A percentile compares a stretch with the other conserved stretches of the same genome.
These are phyloP conservation scores for Heterobasidion annosum DNA, from an alignment of 1,284 basidiomycete genomes.

Conservation along the genomic window DNA sequence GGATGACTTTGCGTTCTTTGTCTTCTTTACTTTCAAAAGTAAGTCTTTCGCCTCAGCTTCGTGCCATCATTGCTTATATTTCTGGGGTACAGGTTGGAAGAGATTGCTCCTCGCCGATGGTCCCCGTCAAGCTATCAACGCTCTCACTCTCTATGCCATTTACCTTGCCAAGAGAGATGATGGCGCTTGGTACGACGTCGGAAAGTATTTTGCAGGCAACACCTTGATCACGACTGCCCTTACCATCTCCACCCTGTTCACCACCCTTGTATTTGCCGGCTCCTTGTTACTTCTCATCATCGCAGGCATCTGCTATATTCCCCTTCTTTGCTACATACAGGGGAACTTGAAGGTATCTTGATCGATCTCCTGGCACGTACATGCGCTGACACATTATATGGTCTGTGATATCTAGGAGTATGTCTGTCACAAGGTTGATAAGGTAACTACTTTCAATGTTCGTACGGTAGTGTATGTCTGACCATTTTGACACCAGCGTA, in stretches of 20 bases:
- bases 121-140: constrained; percentile 98
- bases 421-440: constrained; percentile 98
- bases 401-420: constrained; percentile 74
- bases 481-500: constrained; percentile 46
- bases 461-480: constrained; percentile 1
- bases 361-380: neutral
- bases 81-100: constrained; percentile 75
- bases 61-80: neutral
- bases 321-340: constrained; percentile 89
- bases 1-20: constrained; percentile 97
- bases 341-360: constrained; percentile 80
- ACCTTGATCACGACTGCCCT: constrained; percentile 75
- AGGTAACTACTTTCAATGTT: constrained; percentile 37
- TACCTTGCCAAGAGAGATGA: constrained; percentile 70
- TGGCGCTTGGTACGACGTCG: constrained; percentile 57
- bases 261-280: constrained; percentile 80
- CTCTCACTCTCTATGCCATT: constrained; percentile 86
- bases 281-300: constrained; percentile 76
- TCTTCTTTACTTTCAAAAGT: constrained; percentile 99
- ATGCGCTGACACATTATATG: neutral
- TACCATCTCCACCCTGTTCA: constrained; percentile 86
- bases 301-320: constrained; percentile 86
- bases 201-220: constrained; percentile 62
- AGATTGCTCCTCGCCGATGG: constrained; percentile 88
- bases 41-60: constrained; percentile 16